Evolutionary conservation across 306 rosid species (phyloP).

Genomic region (Urtica urens): DNA sequence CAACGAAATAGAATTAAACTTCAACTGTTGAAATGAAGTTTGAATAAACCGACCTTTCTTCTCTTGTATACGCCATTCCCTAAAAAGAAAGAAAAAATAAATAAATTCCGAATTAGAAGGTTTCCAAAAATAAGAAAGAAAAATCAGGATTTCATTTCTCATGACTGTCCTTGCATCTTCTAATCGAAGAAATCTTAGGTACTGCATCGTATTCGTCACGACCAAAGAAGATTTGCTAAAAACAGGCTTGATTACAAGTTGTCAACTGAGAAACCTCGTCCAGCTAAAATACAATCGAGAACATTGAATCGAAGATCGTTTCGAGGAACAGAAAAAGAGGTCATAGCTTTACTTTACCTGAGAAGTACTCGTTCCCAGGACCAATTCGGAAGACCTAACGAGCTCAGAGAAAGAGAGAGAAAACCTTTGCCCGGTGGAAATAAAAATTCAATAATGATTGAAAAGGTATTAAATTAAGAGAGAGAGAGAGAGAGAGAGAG

Average conservation of each 20-base stretch:
- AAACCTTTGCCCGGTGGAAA: not conserved
- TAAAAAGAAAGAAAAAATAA: constrained; percentile 7
- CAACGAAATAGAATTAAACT: not conserved
- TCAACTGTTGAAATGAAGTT: not conserved
- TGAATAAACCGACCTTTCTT: constrained; percentile 22
- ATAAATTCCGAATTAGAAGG: constrained; percentile 11
- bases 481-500: not conserved
- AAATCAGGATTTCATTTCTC: not conserved
- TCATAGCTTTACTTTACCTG: constrained; percentile 6
- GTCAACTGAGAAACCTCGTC: not conserved
- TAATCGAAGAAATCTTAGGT: not conserved
- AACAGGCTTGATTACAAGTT: not conserved
- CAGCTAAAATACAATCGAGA: not conserved
- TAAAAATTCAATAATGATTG: not conserved
- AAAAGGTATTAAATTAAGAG: not conserved
- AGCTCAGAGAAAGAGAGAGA: not conserved
- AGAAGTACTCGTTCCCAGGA: constrained; percentile 11
- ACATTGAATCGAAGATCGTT: not conserved
- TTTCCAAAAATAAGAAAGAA: constrained; percentile 4
- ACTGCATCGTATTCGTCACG: not conserved
- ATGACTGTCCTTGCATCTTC: not conserved
- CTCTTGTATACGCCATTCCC: constrained; percentile 37
- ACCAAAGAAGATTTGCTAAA: not conserved
- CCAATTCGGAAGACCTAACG: constrained; percentile 15
- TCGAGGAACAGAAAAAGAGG: not conserved